A percentile compares a stretch with the other conserved stretches of the same genome.
Evolutionary conservation across 768 basidiomycete genomes (phyloP).

Genomic region (Trametes elegans): DNA sequence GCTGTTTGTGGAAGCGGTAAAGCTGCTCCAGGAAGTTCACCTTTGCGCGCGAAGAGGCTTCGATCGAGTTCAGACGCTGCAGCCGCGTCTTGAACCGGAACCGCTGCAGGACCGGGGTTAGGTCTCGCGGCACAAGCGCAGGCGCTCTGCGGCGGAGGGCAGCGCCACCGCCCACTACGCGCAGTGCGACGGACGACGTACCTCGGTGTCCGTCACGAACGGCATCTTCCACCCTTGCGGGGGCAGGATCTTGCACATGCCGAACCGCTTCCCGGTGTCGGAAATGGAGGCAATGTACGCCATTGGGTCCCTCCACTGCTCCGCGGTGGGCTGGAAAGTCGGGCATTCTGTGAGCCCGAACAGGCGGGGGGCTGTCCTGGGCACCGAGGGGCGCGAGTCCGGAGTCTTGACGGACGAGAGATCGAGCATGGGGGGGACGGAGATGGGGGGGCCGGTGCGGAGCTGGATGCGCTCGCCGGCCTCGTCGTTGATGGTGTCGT

Average conservation of each 20-base stretch:
- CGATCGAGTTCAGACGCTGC: constrained; percentile 93
- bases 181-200: constrained; percentile 38
- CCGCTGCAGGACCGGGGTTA: constrained; percentile 43
- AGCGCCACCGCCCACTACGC: constrained; percentile 4
- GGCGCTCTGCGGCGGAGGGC: constrained; percentile 9
- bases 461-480: constrained; percentile 43
- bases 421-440: constrained; percentile 62
- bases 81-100: constrained; percentile 97
- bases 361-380: constrained; percentile 52
- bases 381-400: constrained; percentile 44
- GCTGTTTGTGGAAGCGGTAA: constrained; percentile 94
- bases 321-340: constrained; percentile 81
- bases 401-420: constrained; percentile 69
- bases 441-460: constrained; percentile 47
- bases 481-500: constrained; percentile 45
- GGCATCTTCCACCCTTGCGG: constrained; percentile 95
- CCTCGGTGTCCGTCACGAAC: constrained; percentile 93
- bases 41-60: constrained; percentile 95
- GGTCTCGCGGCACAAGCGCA: no score
- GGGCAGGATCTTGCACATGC: constrained; percentile 96
- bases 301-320: constrained; percentile 94
- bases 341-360: constrained; percentile 91
- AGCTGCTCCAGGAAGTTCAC: constrained; percentile 97
- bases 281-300: constrained; percentile 84
- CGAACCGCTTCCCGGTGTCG: constrained; percentile 67